Evolutionary conservation across 306 rosid species (phyloP).

Genomic region (Mimosa bimucronata): DNA sequence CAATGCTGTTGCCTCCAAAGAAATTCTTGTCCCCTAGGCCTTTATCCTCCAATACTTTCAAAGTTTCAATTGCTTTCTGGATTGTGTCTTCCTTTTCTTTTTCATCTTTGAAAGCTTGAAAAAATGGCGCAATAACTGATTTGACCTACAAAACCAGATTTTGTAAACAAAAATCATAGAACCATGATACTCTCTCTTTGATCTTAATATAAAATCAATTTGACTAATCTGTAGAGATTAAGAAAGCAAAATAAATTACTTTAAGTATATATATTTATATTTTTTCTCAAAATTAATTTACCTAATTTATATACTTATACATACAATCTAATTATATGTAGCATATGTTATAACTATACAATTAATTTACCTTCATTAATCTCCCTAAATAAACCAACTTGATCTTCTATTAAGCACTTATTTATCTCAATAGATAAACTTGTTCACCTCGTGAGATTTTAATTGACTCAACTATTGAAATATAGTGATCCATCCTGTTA

Average conservation of each 20-base stretch:
- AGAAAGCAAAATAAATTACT: too few species aligned
- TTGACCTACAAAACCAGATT: not conserved
- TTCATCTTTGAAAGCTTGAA: conserved; percentile 12
- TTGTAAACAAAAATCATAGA: not conserved
- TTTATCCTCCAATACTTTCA: conserved; percentile 35
- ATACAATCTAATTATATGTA: too few species aligned
- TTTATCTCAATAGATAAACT: not conserved
- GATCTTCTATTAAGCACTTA: not conserved
- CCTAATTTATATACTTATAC: too few species aligned
- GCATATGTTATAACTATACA: too few species aligned
- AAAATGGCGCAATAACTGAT: not conserved
- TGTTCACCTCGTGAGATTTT: not conserved
- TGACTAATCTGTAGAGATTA: too few species aligned
- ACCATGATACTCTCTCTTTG: too few species aligned
- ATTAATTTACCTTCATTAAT: too few species aligned
- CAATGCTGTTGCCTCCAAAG: conserved; percentile 29
- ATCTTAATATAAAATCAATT: too few species aligned
- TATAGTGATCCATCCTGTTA: not conserved
- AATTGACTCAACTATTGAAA: not conserved
- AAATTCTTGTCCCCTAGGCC: conserved; percentile 28
- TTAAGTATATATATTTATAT: too few species aligned
- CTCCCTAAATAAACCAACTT: too few species aligned
- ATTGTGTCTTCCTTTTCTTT: conserved; percentile 17
- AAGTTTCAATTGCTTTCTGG: conserved; percentile 26
- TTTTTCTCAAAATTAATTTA: too few species aligned